Evolutionary conservation across 2,329 filamentous ascomycete species (phyloP), one percentile per base, ranked within the genome.

Genomic region (Dactylellina leptospora): DNA sequence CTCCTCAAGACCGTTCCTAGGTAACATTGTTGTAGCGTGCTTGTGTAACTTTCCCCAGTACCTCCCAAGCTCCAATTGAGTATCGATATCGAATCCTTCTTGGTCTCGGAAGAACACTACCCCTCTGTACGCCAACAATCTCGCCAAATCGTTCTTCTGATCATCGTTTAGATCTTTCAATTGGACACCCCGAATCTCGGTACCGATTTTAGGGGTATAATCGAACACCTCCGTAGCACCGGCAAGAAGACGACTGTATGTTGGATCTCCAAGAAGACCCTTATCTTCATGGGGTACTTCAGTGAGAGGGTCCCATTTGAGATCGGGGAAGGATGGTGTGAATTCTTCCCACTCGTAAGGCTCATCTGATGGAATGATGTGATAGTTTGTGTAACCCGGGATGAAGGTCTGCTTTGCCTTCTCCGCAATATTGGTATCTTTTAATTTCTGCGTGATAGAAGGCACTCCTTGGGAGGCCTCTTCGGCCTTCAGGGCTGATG

Each of bases 51-150:
- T 81, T 4, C 85, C 85, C 74, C 84, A 85, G 76, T 86, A 83
- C 38, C 79, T 76, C 5, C 84, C 84, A 2, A 86, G 79, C 60
- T 82, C 80, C 8, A 84, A 79, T 75, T 86, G 84, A 18, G 81
- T 80, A n/a, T 85, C 81, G 48, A 86, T 82, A 71, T 81, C 81
- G 23, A 86, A 81, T 74, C 84, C 83, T 61, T 83, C 80, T 76
- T 87, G 85, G 50, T 82, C 79, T 11, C 85, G 81, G 80, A 86
- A 85, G 78, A 86, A 85, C 1, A 87, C 84, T 0, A 87, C 85
- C 2, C 85, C 85, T 44, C 85, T 80, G 23, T 81, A 82, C 2
- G 84, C 82, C 53, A 86, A 83, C 47, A 86, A 76, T 4, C 83
- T 79, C 1, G 84, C 84, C 2, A 85, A 80, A 56, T 85, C 84